Conservation (phyloP, 2,329 filamentous ascomycete genomes). For the Aspergillus fijiensis region DNA sequence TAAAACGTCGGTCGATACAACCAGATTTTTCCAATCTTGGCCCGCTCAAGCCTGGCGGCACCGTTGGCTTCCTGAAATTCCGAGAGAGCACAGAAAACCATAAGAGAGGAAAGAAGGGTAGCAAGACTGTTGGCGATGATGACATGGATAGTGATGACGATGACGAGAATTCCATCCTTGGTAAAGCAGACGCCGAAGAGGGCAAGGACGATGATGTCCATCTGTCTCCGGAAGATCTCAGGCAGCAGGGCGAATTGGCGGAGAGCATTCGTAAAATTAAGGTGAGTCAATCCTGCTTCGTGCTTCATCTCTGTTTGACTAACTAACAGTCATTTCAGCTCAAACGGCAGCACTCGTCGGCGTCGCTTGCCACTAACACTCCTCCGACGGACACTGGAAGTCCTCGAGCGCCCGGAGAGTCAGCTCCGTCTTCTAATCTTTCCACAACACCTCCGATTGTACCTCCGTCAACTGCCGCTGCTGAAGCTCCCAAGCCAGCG, state of each 20-base stretch:
- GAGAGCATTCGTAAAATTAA: constrained; percentile 67
- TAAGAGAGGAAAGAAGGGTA: constrained; percentile 64
- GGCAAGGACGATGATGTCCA: constrained; percentile 48
- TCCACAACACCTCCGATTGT: constrained; percentile 38
- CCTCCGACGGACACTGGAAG: constrained; percentile 35
- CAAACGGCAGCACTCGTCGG: constrained; percentile 65
- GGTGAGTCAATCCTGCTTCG: constrained; percentile 42
- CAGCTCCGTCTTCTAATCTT: constrained; percentile 33
- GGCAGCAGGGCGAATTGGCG: constrained; percentile 59
- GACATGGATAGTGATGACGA: constrained; percentile 76
- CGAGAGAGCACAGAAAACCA: constrained; percentile 62
- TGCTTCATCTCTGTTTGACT: constrained; percentile 5
- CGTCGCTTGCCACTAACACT: constrained; percentile 47
- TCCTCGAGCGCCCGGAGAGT: constrained; percentile 39
- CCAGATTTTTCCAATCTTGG: constrained; percentile 82
- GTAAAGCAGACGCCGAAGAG: constrained; percentile 63
- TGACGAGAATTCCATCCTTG: constrained; percentile 62
- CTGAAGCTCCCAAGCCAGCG: constrained; percentile 25
- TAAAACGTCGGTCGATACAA: constrained; percentile 79
- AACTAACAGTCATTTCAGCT: constrained; percentile 46
- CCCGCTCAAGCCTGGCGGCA: constrained; percentile 81
- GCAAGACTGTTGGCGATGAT: constrained; percentile 49
- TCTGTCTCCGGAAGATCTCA: constrained; percentile 62
- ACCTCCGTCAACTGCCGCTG: constrained; percentile 16
- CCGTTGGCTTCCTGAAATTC: constrained; percentile 86